phyloP scores from a whole-genome alignment of 805 yeast species.

The Candida germanica region DNA sequence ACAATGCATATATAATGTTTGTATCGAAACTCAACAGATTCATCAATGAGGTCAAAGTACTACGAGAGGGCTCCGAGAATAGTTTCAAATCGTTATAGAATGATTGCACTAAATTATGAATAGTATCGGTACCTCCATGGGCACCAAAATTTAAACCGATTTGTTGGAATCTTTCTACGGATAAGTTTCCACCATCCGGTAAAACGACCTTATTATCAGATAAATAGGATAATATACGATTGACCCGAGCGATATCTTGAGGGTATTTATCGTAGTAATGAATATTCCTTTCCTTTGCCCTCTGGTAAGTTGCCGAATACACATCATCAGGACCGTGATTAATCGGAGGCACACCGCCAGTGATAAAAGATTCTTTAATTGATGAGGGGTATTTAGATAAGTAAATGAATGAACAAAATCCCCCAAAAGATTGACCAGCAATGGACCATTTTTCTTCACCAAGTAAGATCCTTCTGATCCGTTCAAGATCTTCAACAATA shows the following conservation, averaged over 20 bases:
- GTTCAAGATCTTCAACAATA: conserved; percentile 50
- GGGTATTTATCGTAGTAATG: conserved; percentile 51
- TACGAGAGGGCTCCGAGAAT: conserved; percentile 37
- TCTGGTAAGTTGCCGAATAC: conserved; percentile 43
- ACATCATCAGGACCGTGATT: conserved; percentile 44
- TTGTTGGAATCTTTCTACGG: conserved; percentile 52
- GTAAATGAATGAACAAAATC: conserved; percentile 50
- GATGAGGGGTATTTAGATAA: conserved; percentile 43
- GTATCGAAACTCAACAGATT: conserved; percentile 45
- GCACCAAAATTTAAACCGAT: conserved; percentile 52
- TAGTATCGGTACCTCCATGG: conserved; percentile 45
- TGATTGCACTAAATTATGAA: conserved; percentile 45
- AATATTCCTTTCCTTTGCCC: conserved; percentile 46
- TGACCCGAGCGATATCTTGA: conserved; percentile 39
- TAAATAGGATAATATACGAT: conserved; percentile 34
- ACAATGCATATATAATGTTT: conserved; percentile 51
- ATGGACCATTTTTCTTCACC: conserved; percentile 45
- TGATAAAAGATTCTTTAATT: conserved; percentile 42
- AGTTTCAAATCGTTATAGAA: conserved; percentile 36
- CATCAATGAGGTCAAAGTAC: conserved; percentile 31
- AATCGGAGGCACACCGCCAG: conserved; percentile 62
- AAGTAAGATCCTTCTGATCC: conserved; percentile 37
- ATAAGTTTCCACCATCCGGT: conserved; percentile 50
- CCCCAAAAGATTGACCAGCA: conserved; percentile 57
- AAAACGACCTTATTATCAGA: conserved; percentile 25